A percentile compares a stretch with the other conserved stretches of the same genome.
phyloP scores from a whole-genome alignment of 257 asterid genomes.

The Ajuga chamaepitys region DNA sequence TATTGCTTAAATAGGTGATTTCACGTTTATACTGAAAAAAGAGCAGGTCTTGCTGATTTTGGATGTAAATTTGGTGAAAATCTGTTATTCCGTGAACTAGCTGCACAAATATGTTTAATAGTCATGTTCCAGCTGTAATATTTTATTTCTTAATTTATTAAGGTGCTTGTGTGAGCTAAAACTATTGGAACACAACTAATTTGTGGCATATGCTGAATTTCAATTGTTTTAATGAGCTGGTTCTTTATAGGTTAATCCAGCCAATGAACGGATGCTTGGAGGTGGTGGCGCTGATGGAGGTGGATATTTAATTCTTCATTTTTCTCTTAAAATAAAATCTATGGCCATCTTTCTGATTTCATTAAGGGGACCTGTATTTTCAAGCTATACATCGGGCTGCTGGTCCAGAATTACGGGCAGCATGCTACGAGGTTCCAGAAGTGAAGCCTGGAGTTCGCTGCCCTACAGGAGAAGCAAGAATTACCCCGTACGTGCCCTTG shows the following conservation, averaged over 20 bases:
- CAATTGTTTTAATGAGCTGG: not conserved
- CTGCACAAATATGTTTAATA: not conserved
- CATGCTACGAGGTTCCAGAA: constrained; percentile 73
- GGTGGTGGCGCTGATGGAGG: constrained; percentile 99
- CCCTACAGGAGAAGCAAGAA: constrained; percentile 98
- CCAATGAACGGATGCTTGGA: constrained; percentile 88
- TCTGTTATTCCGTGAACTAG: too few species aligned
- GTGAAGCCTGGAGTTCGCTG: constrained; percentile 85
- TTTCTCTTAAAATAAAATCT: not conserved
- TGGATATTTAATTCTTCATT: constrained; percentile 17
- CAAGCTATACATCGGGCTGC: constrained; percentile 96
- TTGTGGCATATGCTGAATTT: not conserved
- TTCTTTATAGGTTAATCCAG: constrained; percentile 76
- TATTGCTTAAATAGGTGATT: not conserved
- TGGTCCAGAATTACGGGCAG: constrained; percentile 74
- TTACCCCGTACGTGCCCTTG: constrained; percentile 56
- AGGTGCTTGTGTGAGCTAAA: not conserved
- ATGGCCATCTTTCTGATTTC: constrained; percentile 4
- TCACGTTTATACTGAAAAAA: not conserved
- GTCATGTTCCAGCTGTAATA: not conserved
- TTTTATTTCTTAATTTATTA: not conserved
- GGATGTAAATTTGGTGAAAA: not conserved
- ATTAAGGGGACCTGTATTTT: not conserved
- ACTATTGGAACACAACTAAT: not conserved
- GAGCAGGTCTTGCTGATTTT: not conserved